Percentiles rank a stretch among this genome's conserved stretches.
Evolutionary conservation across 2,329 filamentous ascomycete genomes (phyloP).

Genomic region (Pseudogymnoascus sp.): DNA sequence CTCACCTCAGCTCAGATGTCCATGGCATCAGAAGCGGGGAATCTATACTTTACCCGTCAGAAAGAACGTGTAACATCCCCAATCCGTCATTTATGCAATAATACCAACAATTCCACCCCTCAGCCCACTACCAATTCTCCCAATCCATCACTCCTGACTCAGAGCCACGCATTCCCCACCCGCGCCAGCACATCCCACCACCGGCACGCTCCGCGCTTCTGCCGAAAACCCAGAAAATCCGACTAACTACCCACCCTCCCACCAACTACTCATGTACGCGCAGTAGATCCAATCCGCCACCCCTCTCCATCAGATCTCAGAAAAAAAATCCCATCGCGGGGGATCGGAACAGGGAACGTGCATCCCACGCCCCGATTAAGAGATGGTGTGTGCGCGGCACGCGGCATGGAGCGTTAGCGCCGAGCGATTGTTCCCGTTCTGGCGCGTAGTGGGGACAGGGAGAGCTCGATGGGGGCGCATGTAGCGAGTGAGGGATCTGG

Average conservation of each 20-base stretch:
- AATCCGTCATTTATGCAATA: background rate
- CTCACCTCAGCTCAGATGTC: conserved; percentile 3
- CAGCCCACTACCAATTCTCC: background rate
- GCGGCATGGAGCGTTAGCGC: background rate
- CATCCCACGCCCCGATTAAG: background rate
- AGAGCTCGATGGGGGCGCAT: background rate
- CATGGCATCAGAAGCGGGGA: background rate
- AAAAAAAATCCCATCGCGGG: background rate
- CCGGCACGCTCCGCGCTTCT: background rate
- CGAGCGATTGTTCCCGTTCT: background rate
- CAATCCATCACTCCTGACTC: background rate
- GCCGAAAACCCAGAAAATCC: background rate
- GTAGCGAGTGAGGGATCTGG: background rate
- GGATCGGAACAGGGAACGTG: conserved; percentile 6
- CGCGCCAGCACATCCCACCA: background rate
- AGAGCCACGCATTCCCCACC: background rate
- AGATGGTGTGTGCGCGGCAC: conserved; percentile 2
- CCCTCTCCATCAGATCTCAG: background rate
- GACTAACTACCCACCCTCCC: background rate
- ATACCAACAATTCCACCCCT: background rate
- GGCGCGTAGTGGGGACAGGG: background rate
- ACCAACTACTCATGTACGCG: background rate
- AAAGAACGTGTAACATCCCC: background rate
- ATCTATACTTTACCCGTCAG: background rate
- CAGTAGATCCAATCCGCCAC: conserved; percentile 2